Evolutionary conservation across 1,284 basidiomycete genomes (phyloP), one percentile per base, ranked within the genome.

Genomic region (Leccinum griseonigrum): DNA sequence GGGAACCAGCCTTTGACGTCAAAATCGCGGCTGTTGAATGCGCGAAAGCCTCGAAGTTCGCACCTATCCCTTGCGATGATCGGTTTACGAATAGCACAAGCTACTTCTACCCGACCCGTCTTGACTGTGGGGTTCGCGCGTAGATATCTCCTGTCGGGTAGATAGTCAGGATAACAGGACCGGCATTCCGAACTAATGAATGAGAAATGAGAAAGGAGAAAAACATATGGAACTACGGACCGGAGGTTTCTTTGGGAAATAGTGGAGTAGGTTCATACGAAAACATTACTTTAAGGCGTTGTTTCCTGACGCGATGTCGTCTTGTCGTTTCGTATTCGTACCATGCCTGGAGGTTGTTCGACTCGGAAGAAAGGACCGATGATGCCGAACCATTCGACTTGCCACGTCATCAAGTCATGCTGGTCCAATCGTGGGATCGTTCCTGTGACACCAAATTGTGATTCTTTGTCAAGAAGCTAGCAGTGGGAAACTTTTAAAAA

Each of bases 401-500:
- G 67, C 66, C 68, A 70, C 61, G 70, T 71, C 70, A 52, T 9
- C 46, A 13, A 48, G 22, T 48, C 11, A 48, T 48, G 18, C 43
- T 18, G 18, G 43, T 48, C 43, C 40, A 43, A 43, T 48, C 46
- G 46, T 48, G 46, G 46, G 46, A 48, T 48, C 46, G 22, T 48
- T 22, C 46, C 46, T 46, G 43, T 46, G 43, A 18, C 43, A 18
- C 18, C 16, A 48, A 48, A 48, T 48, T 22, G 3, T 22, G 43
- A 22, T 48, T 26, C 26, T 57, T 32, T 58, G 34, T 36, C 38
- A 54, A 43, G 51, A 36, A 31, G 6, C 40, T 11, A n/a, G 16
- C 13, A 59, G 60, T 65, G 63, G 48, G 60, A 67, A 64, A 57
- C 9, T 18, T 43, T 18, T 9, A 18, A n/a, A 43, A 43, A 22